These are phyloP conservation scores for Eremothecium gossypii DNA, from an alignment of 1,139 yeast species.

Conservation along the genomic window DNA sequence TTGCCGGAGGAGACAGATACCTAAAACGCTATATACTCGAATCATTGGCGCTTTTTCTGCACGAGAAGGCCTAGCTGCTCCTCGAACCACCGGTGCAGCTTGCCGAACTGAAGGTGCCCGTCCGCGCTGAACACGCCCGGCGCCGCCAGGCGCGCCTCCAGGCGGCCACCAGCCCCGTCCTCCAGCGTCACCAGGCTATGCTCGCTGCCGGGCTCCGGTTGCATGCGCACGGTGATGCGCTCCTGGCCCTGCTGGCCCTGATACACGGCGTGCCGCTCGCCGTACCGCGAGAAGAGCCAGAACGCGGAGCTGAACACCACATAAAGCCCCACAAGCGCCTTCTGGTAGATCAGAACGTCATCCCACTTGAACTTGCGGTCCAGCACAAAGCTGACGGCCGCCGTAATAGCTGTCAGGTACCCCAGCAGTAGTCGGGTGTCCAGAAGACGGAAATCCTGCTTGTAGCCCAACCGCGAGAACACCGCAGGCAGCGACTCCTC, in stretches of 20 bases:
- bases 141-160: conserved; percentile 17
- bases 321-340: conserved; percentile 42
- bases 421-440: conserved; percentile 68
- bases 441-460: conserved; percentile 45
- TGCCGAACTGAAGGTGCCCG: conserved; percentile 24
- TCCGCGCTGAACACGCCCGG: conserved; percentile 24
- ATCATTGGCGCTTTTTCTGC: conserved; percentile 13
- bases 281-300: conserved; percentile 40
- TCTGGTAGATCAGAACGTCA: conserved; percentile 34
- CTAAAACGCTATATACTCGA: conserved; percentile 4
- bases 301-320: conserved; percentile 41
- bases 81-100: conserved; percentile 22
- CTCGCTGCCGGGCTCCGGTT: conserved; percentile 16
- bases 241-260: conserved; percentile 38
- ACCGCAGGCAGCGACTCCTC: conserved; percentile 29
- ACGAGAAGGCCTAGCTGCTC: conserved; percentile 17
- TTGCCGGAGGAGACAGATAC: conserved; percentile 17
- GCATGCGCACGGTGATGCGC: conserved; percentile 15
- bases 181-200: conserved; percentile 15
- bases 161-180: conserved; percentile 5
- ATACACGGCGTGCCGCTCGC: conserved; percentile 51
- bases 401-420: conserved; percentile 51
- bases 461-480: conserved; percentile 50
- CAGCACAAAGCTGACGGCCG: conserved; percentile 54
- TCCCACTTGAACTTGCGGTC: conserved; percentile 54